Evolutionary conservation across 148 eudicot genomes (phyloP), one percentile per base, ranked within the genome.

Genomic region (Vaccinium macrocarpon): DNA sequence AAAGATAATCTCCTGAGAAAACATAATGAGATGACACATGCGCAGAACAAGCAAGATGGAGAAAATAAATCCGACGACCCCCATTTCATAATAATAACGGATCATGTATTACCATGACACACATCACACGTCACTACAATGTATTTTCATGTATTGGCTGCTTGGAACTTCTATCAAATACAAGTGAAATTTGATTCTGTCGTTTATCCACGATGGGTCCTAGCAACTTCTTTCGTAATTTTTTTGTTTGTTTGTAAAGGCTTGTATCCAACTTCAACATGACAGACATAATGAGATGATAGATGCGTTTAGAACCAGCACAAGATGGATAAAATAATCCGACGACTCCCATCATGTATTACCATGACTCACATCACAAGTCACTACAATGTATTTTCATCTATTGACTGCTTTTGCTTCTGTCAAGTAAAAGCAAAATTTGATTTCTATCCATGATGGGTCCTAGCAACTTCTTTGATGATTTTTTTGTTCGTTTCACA

Each of bases 1-100:
- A 4, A 52, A 81, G 77, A 85, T 57, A 52, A 61, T 21, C 66
- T 29, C 18, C 27, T 73, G 14, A 73, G 84, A 57, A 82, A 42
- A 14, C 15, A 42, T 53, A 73, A 15, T n/a, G 4, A 15, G n/a
- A 82, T 4, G 53, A 35, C 55, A 12, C 6, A 16, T 18, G 16
- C 16, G 12, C n/a, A 57, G 62, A 72, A 46, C 18, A n/a, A 68
- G 2, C 48, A 21, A 56, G 11, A 55, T 2, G 53, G 27, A 12
- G 8, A 6, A 15, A 29, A 35, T 18, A 29, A 29, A 27, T 61
- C 59, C 61, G 50, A 48, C 7, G 21, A 53, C 66, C 19, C 38
- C 19, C 2, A 81, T 27, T 49, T 21, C 25, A 38, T 8, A 2
- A 10, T 14, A 21, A 46, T 50, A 12, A 51, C 0, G 59, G 46